phyloP scores from a whole-genome alignment of 345 rosid genomes.

The Lumnitzera littorea region DNA sequence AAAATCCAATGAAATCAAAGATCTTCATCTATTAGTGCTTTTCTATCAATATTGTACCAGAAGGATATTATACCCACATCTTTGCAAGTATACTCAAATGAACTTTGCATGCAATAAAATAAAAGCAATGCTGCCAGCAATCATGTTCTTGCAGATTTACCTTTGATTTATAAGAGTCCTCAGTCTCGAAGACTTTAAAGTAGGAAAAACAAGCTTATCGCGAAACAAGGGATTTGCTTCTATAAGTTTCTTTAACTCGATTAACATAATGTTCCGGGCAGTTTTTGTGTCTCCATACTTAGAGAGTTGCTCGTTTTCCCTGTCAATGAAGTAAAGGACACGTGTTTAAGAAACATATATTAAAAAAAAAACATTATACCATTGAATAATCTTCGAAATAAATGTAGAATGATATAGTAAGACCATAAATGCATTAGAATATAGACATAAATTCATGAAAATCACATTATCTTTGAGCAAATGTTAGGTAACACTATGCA shows the following conservation, averaged over 20 bases:
- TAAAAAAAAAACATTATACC: not conserved
- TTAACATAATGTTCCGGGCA: constrained; percentile 59
- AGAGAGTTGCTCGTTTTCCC: constrained; percentile 74
- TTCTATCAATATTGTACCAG: too few relatives aligned
- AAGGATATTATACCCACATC: too few relatives aligned
- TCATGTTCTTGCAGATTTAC: constrained; percentile 14
- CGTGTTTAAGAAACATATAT: not conserved
- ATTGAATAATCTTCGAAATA: not conserved
- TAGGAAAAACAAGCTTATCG: constrained; percentile 62
- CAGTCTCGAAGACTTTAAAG: constrained; percentile 55
- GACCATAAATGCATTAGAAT: not conserved
- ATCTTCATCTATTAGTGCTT: too few relatives aligned
- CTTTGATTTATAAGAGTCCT: constrained; percentile 75
- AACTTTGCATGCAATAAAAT: too few relatives aligned
- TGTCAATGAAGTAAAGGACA: constrained; percentile 10
- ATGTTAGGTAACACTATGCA: constrained; percentile 6
- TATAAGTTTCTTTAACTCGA: constrained; percentile 59
- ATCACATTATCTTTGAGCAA: not conserved
- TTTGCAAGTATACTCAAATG: too few relatives aligned
- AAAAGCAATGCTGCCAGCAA: too few relatives aligned
- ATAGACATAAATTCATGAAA: not conserved
- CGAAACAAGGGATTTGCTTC: constrained; percentile 78
- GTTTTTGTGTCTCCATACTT: constrained; percentile 70
- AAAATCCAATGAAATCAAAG: too few relatives aligned
- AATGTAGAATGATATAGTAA: not conserved